phyloP scores from a whole-genome alignment of 129 eudicot genomes.

The Ambrosia artemisiifolia region DNA sequence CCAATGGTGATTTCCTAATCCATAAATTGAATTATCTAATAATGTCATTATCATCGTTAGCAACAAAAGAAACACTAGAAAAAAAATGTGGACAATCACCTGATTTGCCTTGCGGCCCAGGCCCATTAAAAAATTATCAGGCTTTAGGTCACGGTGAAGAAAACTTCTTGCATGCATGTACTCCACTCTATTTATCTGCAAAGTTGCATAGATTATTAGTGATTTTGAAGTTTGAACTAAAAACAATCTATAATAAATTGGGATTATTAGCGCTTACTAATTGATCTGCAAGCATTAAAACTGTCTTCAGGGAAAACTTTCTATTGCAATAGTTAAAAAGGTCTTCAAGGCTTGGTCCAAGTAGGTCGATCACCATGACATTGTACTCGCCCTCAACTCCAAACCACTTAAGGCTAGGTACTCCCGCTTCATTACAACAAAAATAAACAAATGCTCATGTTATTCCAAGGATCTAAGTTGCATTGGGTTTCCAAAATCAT shows the following conservation, averaged over 20 bases:
- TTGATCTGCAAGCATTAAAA: constrained; percentile 98
- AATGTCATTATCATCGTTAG: background rate
- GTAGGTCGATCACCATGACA: constrained; percentile 98
- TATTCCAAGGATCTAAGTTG: constrained; percentile 2
- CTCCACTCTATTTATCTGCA: constrained; percentile 94
- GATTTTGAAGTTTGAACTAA: background rate
- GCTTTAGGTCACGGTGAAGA: constrained; percentile 99
- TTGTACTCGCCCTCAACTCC: constrained; percentile 96
- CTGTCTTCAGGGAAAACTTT: constrained; percentile 87
- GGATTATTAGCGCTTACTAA: constrained; percentile 49
- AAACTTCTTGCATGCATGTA: constrained; percentile 98
- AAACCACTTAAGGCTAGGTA: constrained; percentile 90
- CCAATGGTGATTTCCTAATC: constrained; percentile 13
- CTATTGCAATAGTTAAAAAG: constrained; percentile 94
- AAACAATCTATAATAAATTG: background rate
- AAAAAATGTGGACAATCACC: constrained; percentile 31
- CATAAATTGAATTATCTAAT: background rate
- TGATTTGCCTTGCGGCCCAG: constrained; percentile 98
- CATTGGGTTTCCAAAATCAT: too few species aligned
- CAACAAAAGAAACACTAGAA: background rate
- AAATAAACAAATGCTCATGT: constrained; percentile 9
- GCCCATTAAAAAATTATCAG: constrained; percentile 98
- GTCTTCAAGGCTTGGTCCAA: constrained; percentile 96
- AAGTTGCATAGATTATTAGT: constrained; percentile 11
- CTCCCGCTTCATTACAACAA: constrained; percentile 57